Base-by-base conservation (phyloP, 306 rosid genomes). In the Cyamopsis tetragonoloba region DNA sequence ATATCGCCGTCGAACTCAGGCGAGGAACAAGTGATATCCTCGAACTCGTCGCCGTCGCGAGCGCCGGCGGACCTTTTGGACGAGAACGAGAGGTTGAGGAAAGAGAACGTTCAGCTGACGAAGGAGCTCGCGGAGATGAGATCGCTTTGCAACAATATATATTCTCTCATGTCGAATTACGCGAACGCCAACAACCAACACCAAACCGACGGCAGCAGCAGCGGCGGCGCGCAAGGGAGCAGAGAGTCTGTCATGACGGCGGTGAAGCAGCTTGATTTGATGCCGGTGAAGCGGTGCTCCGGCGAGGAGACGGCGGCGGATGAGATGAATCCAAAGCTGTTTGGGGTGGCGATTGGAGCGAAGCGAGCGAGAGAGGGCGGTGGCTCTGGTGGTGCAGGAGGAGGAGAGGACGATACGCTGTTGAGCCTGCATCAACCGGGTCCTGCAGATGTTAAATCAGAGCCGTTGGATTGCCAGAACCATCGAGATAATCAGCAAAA, bases 31-130 rank as follows among this genome's bases (percentile, higher is more conserved):
- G 93, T 74, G 17, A 58, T 82, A 6, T 86, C 96, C 1, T 78
- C 92, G 7, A 81, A 78, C 58, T 80, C 91, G 7, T 84, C 98
- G 35, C 87, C 86, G 66, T 31, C 72, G 7, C 49, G 67, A 28
- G 85, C 77, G 7, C 87, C 95, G 23, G 84, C 83, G 7, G 89
- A 93, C 18, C 78, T 90, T 35, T 24, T 86, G 1, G 92, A 88
- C 72, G 98, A 89, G 85, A 93, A 93, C 80, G 91, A 88, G 78
- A 70, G 89, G 79, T 67, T 93, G 39, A 83, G 89, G 64, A 86
- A 77, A 51, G 96, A 89, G 76, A 93, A 90, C 70, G 64, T 68
- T 49, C 82, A 81, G 67, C 76, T 93, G 1, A 80, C 72, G 27
- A 91, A 84, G 66, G 96, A 93, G 66, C 66, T 93, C 26, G 71